Evolutionary conservation across 805 yeast species (phyloP).

Genomic region (Nakazawaea ambrosiae): DNA sequence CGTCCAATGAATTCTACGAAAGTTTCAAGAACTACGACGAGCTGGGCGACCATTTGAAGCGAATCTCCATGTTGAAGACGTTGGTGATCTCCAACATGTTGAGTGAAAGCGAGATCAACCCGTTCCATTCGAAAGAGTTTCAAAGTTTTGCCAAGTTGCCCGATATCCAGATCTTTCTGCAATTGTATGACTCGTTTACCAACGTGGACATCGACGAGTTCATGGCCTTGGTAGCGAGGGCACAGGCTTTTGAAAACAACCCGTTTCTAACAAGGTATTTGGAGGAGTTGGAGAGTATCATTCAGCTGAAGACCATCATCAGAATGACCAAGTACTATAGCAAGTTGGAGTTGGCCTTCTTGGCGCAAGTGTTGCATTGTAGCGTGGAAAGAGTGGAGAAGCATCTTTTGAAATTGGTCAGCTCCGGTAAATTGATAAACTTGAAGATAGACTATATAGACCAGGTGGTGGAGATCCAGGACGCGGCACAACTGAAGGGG

Average conservation of each 20-base stretch:
- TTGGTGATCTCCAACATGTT: conserved; percentile 55
- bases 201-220: conserved; percentile 18
- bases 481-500: neutral
- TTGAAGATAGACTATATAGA: conserved; percentile 20
- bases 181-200: conserved; percentile 20
- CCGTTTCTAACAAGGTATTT: conserved; percentile 4
- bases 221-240: conserved; percentile 13
- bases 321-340: conserved; percentile 17
- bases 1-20: conserved; percentile 41
- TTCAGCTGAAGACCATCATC: conserved; percentile 18
- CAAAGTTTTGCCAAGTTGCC: conserved; percentile 22
- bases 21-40: conserved; percentile 41
- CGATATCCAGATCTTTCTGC: conserved; percentile 17
- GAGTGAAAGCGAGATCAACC: conserved; percentile 59
- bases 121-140: conserved; percentile 69
- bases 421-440: conserved; percentile 17
- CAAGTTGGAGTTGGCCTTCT: conserved; percentile 15
- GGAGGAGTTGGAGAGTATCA: conserved; percentile 10
- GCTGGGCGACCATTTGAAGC: conserved; percentile 54
- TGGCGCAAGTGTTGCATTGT: conserved; percentile 17
- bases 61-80: conserved; percentile 52
- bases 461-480: conserved; percentile 12
- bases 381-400: conserved; percentile 14
- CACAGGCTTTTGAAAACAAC: conserved; percentile 9
- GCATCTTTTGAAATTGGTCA: conserved; percentile 19